phyloP scores from a whole-genome alignment of 2,329 filamentous ascomycete species.

The Trichoderma breve region DNA sequence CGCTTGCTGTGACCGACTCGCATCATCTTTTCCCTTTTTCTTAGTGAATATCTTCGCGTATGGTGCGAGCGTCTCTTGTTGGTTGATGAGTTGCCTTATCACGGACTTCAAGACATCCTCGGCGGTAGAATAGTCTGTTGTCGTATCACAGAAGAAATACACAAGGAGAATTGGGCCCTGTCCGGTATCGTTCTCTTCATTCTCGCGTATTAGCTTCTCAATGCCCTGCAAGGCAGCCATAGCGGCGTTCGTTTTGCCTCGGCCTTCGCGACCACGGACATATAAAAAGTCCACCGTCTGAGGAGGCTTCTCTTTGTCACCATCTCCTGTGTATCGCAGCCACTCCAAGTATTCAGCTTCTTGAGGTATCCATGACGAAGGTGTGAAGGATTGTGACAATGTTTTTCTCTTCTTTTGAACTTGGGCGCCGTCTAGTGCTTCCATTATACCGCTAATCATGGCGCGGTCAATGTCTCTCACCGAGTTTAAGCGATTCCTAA shows the following conservation, averaged over 20 bases:
- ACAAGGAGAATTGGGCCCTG: conserved; percentile 35
- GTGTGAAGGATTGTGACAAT: conserved; percentile 21
- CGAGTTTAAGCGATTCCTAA: conserved; percentile 39
- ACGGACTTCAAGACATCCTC: conserved; percentile 43
- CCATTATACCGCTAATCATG: conserved; percentile 34
- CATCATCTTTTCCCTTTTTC: conserved; percentile 29
- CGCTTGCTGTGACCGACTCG: conserved; percentile 22
- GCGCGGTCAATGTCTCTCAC: conserved; percentile 37
- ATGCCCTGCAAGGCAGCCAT: conserved; percentile 40
- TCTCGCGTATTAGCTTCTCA: conserved; percentile 28
- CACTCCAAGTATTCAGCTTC: neutral
- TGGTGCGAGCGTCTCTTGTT: conserved; percentile 34
- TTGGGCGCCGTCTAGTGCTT: conserved; percentile 35
- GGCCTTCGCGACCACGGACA: conserved; percentile 41
- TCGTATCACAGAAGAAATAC: conserved; percentile 43
- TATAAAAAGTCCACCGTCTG: conserved; percentile 36
- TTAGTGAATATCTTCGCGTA: conserved; percentile 38
- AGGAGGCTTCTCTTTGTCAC: conserved; percentile 20
- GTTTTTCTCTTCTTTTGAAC: conserved; percentile 35
- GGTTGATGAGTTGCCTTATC: conserved; percentile 37
- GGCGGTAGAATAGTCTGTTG: conserved; percentile 38
- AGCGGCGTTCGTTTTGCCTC: conserved; percentile 42
- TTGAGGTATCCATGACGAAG: neutral
- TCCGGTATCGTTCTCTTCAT: conserved; percentile 23
- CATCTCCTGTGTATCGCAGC: neutral